A percentile compares a stretch with the other conserved stretches of the same genome.
Conservation (phyloP, 441 rosid species). For the Metrosideros polymorpha region DNA sequence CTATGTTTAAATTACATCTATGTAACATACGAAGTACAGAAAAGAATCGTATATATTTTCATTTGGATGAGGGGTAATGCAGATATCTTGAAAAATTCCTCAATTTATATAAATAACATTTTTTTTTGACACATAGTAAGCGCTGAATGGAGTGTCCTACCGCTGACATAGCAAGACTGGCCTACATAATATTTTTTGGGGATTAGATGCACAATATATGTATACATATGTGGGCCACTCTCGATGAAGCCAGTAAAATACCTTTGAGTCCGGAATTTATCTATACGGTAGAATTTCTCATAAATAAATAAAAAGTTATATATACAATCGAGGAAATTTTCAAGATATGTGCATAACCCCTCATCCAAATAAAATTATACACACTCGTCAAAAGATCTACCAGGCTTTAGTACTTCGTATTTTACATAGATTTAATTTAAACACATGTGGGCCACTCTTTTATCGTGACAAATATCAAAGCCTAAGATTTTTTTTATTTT, state of each 20-base stretch:
- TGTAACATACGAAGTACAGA: neutral
- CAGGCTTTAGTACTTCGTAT: neutral
- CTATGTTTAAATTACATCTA: neutral
- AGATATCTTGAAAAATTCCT: neutral
- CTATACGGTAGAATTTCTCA: no score
- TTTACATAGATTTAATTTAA: neutral
- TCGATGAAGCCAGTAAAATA: no score
- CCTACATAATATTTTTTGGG: no score
- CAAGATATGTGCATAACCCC: neutral
- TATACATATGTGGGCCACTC: no score
- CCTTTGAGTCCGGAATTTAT: no score
- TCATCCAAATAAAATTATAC: neutral
- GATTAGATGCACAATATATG: no score
- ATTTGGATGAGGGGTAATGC: neutral
- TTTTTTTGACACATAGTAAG: no score
- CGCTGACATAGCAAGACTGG: no score
- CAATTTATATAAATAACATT: neutral
- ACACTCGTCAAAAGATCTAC: no score
- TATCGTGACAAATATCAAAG: neutral
- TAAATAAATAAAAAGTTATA: neutral
- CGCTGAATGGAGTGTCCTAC: no score
- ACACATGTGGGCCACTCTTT: no score
- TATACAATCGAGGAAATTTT: neutral
- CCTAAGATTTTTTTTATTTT: neutral
- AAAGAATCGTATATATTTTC: neutral